Percentiles rank a stretch among this genome's conserved stretches.
These are phyloP conservation scores for Laburnicola sp. DNA, from an alignment of 2,329 filamentous ascomycete genomes.

Conservation along the genomic window DNA sequence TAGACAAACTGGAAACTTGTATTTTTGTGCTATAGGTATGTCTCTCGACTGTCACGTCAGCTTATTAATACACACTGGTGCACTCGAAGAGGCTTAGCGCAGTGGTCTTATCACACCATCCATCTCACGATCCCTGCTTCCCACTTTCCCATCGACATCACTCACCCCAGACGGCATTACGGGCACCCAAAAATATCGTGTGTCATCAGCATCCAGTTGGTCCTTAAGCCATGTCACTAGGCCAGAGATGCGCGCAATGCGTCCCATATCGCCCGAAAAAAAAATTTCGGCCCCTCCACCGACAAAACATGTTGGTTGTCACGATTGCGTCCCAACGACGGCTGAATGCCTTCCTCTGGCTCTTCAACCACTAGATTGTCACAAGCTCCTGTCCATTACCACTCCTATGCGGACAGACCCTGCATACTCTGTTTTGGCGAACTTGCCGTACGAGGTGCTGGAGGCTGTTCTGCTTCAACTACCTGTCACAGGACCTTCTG, in stretches of 20 bases:
- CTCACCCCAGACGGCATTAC: not conserved
- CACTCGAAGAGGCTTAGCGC: not conserved
- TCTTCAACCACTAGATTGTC: not conserved
- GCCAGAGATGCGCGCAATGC: not conserved
- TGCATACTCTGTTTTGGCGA: not conserved
- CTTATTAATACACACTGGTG: no score
- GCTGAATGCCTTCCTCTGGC: not conserved
- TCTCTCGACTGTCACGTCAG: no score
- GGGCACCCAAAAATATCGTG: not conserved
- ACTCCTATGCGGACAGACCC: not conserved
- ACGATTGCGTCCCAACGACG: no score
- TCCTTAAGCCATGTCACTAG: not conserved
- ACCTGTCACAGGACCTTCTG: slow-evolving; percentile 14
- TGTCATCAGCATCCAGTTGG: not conserved
- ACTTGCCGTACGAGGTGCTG: slow-evolving; percentile 11
- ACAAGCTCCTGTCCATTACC: not conserved
- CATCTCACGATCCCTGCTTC: slow-evolving; percentile 2
- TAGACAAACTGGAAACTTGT: no score
- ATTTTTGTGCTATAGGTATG: no score
- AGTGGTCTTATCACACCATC: not conserved
- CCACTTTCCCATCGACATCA: not conserved
- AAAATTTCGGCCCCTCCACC: no score
- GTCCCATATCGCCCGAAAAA: no score
- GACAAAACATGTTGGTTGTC: no score
- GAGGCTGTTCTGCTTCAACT: slow-evolving; percentile 15